These are phyloP conservation scores for cucumber (Cucumis sativus) DNA, from an alignment of 306 rosid species.

Conservation along the genomic window Cucumber_9930_V3 NC_026658.2:23901001-23901500, in stretches of 20 bases:
- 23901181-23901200: background rate
- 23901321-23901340: background rate
- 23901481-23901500: background rate
- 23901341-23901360: background rate
- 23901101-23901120: background rate
- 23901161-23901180: background rate
- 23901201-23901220: background rate
- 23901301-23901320: background rate
- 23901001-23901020: too few species aligned
- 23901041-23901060: background rate
- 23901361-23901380: background rate
- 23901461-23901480: background rate
- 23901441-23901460: background rate
- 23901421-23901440: background rate
- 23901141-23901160: background rate
- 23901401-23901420: background rate
- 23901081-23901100: background rate
- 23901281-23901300: background rate
- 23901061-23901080: background rate
- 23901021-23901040: too few species aligned
- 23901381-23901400: background rate
- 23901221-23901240: background rate
- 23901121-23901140: background rate
- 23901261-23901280: background rate
- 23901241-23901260: background rate